phyloP scores from a whole-genome alignment of 805 yeast genomes.

The Yamadazyma kitorensis region DNA sequence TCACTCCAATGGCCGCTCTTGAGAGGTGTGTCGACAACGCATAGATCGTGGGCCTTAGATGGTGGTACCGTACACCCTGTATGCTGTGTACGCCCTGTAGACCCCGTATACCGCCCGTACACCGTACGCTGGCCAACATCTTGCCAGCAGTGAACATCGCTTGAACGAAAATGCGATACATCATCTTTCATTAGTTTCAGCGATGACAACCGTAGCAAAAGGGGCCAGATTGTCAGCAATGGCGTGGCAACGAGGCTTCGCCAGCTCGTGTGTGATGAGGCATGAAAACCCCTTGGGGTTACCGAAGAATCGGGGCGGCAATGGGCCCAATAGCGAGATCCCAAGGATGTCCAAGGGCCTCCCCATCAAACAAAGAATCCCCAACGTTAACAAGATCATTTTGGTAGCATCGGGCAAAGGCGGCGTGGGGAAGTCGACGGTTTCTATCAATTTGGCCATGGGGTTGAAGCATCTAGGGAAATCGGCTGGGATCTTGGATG shows the following conservation, averaged over 20 bases:
- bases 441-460: constrained; percentile 65
- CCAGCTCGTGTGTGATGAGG: neutral
- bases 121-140: no score
- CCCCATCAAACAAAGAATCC: constrained; percentile 53
- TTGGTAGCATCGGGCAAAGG: constrained; percentile 78
- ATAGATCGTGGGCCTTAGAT: constrained; percentile 64
- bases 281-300: constrained; percentile 44
- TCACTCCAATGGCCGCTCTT: constrained; percentile 81
- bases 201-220: neutral
- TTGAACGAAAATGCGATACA: no score
- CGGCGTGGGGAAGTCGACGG: constrained; percentile 81
- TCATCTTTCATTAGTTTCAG: neutral
- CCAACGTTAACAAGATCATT: constrained; percentile 59
- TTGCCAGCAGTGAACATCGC: no score
- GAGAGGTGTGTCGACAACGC: constrained; percentile 86
- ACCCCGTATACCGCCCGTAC: no score
- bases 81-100: no score
- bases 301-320: constrained; percentile 25
- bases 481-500: constrained; percentile 69
- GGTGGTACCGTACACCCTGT: no score
- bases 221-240: neutral
- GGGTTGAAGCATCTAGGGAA: constrained; percentile 53
- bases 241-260: neutral
- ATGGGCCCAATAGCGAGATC: constrained; percentile 26
- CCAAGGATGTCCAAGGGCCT: constrained; percentile 50